A percentile compares a stretch with the other conserved stretches of the same genome.
phyloP scores from a whole-genome alignment of 345 rosid species.

The Raphanus sativus region DNA sequence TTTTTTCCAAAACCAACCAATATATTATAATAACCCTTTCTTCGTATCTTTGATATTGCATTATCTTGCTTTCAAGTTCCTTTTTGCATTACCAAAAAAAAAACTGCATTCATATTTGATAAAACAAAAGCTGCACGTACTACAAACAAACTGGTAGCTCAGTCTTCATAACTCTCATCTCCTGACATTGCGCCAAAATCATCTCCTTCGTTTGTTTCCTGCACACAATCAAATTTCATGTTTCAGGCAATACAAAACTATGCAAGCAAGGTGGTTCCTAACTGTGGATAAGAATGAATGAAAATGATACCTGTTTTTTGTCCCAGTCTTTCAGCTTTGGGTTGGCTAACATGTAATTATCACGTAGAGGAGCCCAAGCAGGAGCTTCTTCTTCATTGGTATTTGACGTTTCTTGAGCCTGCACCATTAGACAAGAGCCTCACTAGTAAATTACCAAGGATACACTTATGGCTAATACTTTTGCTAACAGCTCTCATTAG shows the following conservation, averaged over 20 bases:
- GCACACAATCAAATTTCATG: conserved; percentile 19
- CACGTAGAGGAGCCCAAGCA: conserved; percentile 93
- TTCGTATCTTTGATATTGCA: not conserved
- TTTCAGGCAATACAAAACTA: not conserved
- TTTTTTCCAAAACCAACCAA: not conserved
- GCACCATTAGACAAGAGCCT: not conserved
- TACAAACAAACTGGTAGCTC: conserved; percentile 10
- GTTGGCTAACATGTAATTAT: conserved; percentile 85
- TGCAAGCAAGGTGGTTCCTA: not conserved
- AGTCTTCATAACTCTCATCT: conserved; percentile 48
- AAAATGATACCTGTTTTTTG: conserved; percentile 59
- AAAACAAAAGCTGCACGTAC: not conserved
- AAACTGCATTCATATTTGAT: not conserved
- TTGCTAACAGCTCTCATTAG: not conserved
- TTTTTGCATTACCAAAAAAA: not conserved
- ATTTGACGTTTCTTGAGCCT: conserved; percentile 33
- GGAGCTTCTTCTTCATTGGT: conserved; percentile 53
- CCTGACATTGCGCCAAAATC: conserved; percentile 55
- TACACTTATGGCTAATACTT: not conserved
- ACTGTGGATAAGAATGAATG: conserved; percentile 1
- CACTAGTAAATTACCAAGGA: not conserved
- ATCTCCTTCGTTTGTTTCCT: conserved; percentile 53
- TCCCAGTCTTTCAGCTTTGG: conserved; percentile 92
- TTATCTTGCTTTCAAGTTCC: not conserved
- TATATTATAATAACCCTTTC: not conserved